A percentile compares a stretch with the other conserved stretches of the same genome.
These are phyloP conservation scores for Zostera marina DNA, from an alignment of 116 monocot genomes.

Conservation along the genomic window DNA sequence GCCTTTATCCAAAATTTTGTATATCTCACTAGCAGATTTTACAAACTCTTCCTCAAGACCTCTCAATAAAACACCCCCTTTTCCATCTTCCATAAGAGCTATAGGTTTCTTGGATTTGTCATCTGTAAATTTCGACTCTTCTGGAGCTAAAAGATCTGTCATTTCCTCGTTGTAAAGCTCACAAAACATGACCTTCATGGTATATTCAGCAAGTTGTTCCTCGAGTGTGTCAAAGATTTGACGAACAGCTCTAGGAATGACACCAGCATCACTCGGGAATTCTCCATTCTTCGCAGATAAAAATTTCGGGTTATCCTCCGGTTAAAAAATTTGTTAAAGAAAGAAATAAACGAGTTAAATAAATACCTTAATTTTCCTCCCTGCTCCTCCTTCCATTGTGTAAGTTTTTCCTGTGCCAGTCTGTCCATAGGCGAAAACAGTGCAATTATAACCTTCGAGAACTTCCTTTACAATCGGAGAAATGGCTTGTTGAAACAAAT, in stretches of 20 bases:
- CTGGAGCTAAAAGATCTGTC: conserved; percentile 86
- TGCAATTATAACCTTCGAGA: conserved; percentile 73
- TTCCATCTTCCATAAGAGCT: conserved; percentile 97
- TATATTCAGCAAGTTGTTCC: conserved; percentile 79
- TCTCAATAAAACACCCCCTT: conserved; percentile 85
- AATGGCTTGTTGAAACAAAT: conserved; percentile 53
- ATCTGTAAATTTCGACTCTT: conserved; percentile 60
- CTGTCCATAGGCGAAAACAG: conserved; percentile 78
- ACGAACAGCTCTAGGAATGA: conserved; percentile 79
- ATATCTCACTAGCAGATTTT: conserved; percentile 62
- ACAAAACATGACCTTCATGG: conserved; percentile 90
- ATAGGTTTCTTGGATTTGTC: conserved; percentile 91
- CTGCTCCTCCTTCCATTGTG: conserved; percentile 68
- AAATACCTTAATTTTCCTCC: conserved; percentile 30
- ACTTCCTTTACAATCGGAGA: conserved; percentile 68
- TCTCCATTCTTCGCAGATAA: conserved; percentile 53
- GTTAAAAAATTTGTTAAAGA: background rate
- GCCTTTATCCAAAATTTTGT: conserved; percentile 90
- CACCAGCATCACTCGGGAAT: conserved; percentile 82
- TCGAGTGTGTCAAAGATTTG: conserved; percentile 90
- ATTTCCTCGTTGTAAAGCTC: conserved; percentile 99
- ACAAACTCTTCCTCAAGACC: conserved; percentile 97
- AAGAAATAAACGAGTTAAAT: background rate
- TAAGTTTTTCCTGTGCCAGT: conserved; percentile 80
- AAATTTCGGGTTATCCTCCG: background rate